These are phyloP conservation scores for Citrus trifoliata DNA, from an alignment of 345 rosid genomes.

Conservation along the genomic window DNA sequence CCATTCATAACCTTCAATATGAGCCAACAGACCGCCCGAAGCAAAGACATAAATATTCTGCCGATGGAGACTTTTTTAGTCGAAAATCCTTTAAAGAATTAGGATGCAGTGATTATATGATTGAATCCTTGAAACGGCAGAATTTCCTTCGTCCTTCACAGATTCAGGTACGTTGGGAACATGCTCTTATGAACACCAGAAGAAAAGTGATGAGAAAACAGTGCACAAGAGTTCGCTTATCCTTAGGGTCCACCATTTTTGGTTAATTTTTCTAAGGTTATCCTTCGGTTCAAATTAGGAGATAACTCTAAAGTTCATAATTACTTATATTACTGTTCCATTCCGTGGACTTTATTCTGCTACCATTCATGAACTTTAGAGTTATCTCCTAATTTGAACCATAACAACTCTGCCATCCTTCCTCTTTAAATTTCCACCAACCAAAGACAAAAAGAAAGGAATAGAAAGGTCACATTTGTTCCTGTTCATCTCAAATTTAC, in stretches of 20 bases:
- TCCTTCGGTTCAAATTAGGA: too few relatives aligned
- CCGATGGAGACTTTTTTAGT: slow-evolving; percentile 63
- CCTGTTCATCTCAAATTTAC: neutral
- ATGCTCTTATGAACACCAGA: neutral
- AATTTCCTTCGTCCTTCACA: slow-evolving; percentile 64
- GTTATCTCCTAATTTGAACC: neutral
- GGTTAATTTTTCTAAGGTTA: too few relatives aligned
- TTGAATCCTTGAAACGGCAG: slow-evolving; percentile 61
- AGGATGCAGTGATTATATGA: slow-evolving; percentile 68
- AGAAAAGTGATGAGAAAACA: neutral
- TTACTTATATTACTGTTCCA: neutral
- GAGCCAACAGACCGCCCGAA: slow-evolving; percentile 24
- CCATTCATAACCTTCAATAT: slow-evolving; percentile 12
- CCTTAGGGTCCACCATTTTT: neutral
- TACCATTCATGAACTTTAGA: neutral
- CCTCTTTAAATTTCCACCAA: neutral
- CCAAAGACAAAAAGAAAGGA: neutral
- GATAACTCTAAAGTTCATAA: too few relatives aligned
- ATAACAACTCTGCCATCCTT: neutral
- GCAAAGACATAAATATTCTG: slow-evolving; percentile 22
- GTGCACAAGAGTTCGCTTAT: neutral
- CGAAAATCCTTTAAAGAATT: slow-evolving; percentile 62
- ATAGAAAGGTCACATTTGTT: neutral
- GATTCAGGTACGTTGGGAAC: slow-evolving; percentile 59
- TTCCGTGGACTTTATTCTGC: neutral